Evolutionary conservation across 176 grass and related monocot genomes (phyloP), one percentile per base, ranked within the genome.

Genomic region (Aegilops sharonensis): DNA sequence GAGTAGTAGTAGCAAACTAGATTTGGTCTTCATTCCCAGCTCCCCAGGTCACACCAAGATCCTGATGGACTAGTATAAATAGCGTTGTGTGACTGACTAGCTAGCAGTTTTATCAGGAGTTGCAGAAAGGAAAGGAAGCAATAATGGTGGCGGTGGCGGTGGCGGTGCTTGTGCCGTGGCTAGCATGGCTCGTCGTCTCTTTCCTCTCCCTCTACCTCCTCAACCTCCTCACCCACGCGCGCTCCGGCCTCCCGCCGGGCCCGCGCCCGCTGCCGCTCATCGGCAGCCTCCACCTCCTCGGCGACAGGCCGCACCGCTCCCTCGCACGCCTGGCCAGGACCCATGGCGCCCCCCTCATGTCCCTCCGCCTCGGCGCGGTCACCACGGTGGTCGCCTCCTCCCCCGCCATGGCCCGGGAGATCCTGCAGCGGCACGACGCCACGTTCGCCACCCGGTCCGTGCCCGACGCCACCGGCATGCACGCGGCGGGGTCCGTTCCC

Each of bases 371-470:
- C 2, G 88, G 88, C 68, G 0, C 68, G 24, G 87, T 89, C 23
- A 89, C 59, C 82, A 81, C 87, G 5, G 76, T 85, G 43, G 60
- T 85, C 8, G 77, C 50, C 32, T 80, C 87, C 12, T 89, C 87
- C 1, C 45, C 87, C 0, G 68, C 54, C 3, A 4, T 47, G 8
- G 82, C 82, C 61, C 82, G 82, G 2, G 87, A 89, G 24, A 4
- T 89, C 82, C 20, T 89, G 68, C 87, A 89, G 57, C 57, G 50
- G 87, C 87, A 89, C 30, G 87, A 85, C 68, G 68, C 87, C 18
- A 12, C 57, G 18, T 75, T 89, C 21, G 37, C 80, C 29, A 3
- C 24, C 32, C 32, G 76, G 7, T 79, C 14, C 10, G 3, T 67
- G 0, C 60, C 62, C 0, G 59, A 80, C 77, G 40, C 87, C 0